Percentiles rank a stretch among this genome's conserved stretches.
Conservation (phyloP, 352 stramenopile genomes). For the Phytophthora idaei region DNA sequence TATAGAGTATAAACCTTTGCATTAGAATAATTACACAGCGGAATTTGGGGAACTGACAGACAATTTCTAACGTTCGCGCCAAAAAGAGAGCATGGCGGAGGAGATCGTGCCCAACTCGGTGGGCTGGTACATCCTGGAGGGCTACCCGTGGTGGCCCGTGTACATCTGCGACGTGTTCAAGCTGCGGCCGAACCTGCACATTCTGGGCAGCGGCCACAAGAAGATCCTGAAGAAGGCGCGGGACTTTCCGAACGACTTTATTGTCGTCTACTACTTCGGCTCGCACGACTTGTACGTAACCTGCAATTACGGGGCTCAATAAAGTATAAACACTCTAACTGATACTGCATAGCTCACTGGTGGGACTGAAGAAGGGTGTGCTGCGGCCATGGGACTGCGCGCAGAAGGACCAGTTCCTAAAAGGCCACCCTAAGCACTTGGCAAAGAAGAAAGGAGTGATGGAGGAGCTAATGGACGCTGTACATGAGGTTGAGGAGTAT, state of each 20-base stretch:
- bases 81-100: conserved; percentile 20
- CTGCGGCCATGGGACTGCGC: conserved; percentile 75
- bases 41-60: no score
- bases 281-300: conserved; percentile 80
- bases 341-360: conserved; percentile 44
- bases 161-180: conserved; percentile 85
- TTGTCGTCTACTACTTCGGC: conserved; percentile 87
- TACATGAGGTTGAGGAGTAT: conserved; percentile 83
- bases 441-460: conserved; percentile 67
- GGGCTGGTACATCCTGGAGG: conserved; percentile 87
- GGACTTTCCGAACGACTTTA: conserved; percentile 74
- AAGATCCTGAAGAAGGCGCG: conserved; percentile 76
- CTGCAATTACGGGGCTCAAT: neutral
- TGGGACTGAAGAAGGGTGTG: conserved; percentile 68
- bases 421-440: conserved; percentile 69
- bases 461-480: conserved; percentile 53
- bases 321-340: neutral
- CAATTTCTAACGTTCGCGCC: neutral
- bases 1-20: neutral
- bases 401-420: conserved; percentile 70
- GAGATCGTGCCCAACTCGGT: conserved; percentile 68
- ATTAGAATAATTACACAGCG: no score
- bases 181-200: conserved; percentile 67
- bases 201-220: conserved; percentile 70
- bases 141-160: conserved; percentile 87